Conservation (phyloP, 116 monocot species). For the Trichopus zeylanicus region DNA sequence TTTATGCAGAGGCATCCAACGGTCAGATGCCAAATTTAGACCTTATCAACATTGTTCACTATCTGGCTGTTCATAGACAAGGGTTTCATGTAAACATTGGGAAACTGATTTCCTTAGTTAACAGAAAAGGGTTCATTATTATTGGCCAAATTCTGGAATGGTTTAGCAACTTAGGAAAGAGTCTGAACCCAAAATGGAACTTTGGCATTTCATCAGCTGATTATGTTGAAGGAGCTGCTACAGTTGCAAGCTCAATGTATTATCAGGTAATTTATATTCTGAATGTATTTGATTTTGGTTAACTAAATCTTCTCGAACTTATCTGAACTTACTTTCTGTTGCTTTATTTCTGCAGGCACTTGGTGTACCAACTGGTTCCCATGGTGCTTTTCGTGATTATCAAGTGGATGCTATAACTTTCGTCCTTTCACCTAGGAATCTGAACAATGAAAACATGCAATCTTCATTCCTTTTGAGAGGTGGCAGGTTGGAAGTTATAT, state of each 20-base stretch:
- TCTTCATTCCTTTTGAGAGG: slow-evolving; percentile 48
- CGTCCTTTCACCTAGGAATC: slow-evolving; percentile 38
- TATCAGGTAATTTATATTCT: slow-evolving; percentile 39
- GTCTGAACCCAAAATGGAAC: slow-evolving; percentile 60
- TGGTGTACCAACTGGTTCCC: slow-evolving; percentile 70
- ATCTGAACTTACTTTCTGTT: background rate
- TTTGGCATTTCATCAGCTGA: slow-evolving; percentile 48
- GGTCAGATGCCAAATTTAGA: slow-evolving; percentile 98
- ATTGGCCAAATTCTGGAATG: slow-evolving; percentile 45
- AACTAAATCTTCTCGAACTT: background rate
- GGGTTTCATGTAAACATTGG: slow-evolving; percentile 61
- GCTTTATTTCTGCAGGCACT: slow-evolving; percentile 39
- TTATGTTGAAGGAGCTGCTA: slow-evolving; percentile 70
- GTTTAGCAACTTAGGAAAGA: slow-evolving; percentile 35
- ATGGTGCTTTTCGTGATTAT: slow-evolving; percentile 84
- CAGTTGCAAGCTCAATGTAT: slow-evolving; percentile 77
- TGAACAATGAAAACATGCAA: slow-evolving; percentile 43
- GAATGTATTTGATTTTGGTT: background rate
- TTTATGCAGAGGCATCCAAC: slow-evolving; percentile 90
- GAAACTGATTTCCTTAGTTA: slow-evolving; percentile 30
- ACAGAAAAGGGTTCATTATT: slow-evolving; percentile 33
- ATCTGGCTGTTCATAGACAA: slow-evolving; percentile 83
- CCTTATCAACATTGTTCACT: slow-evolving; percentile 81
- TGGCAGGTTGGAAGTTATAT: slow-evolving; percentile 58
- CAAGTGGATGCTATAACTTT: slow-evolving; percentile 78